These are phyloP conservation scores for Laburnicola sp. DNA, from an alignment of 2,329 filamentous ascomycete species.

Conservation along the genomic window DNA sequence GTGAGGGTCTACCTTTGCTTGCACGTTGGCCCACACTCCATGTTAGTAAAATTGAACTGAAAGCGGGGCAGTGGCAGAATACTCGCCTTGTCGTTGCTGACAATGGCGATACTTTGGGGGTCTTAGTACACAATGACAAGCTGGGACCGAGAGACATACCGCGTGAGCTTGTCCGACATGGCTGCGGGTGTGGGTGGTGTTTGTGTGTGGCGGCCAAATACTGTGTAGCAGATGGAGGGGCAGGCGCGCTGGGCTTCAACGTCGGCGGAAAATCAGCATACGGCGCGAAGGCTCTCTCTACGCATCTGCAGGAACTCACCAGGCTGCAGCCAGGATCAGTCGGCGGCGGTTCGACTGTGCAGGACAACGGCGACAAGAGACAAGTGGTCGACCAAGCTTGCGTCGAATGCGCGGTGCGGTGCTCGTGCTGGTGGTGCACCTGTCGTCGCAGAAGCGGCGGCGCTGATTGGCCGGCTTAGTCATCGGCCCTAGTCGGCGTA, in stretches of 20 bases:
- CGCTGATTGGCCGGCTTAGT: conserved; percentile 3
- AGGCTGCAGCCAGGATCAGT: background rate
- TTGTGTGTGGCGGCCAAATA: background rate
- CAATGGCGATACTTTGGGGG: conserved; percentile 79
- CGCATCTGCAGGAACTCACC: background rate
- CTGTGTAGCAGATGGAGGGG: conserved; percentile 2
- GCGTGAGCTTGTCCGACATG: conserved; percentile 94
- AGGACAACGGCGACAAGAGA: background rate
- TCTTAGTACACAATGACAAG: conserved; percentile 18
- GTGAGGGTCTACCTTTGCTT: conserved; percentile 70
- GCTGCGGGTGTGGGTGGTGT: conserved; percentile 17
- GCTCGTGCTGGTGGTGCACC: no score
- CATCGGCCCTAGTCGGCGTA: background rate
- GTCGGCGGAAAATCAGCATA: background rate
- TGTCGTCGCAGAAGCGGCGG: background rate
- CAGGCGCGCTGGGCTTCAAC: background rate
- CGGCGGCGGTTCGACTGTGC: background rate
- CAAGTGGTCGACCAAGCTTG: no score
- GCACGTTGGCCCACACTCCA: conserved; percentile 61
- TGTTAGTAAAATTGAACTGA: conserved; percentile 41
- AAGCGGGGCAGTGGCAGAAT: conserved; percentile 27
- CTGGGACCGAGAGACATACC: conserved; percentile 60
- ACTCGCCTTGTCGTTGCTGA: conserved; percentile 92
- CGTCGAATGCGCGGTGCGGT: no score
- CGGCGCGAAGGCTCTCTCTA: background rate